phyloP scores from a whole-genome alignment of 371 early-diverging fungal species.

The Apophysomyces elegans region DNA sequence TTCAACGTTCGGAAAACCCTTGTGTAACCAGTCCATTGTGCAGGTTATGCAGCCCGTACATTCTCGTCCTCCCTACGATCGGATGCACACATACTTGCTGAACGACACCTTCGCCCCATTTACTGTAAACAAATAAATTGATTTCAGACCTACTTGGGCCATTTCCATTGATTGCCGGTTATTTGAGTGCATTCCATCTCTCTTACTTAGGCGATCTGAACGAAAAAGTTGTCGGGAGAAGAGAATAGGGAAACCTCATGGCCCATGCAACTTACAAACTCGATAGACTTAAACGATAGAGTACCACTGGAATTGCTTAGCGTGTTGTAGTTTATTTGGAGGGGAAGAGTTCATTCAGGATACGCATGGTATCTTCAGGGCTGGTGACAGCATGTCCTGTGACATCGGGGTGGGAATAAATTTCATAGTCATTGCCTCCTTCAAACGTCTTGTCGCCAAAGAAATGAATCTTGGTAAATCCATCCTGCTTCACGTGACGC shows the following conservation, averaged over 20 bases:
- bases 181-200: too few relatives aligned
- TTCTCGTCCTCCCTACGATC: too few relatives aligned
- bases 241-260: too few relatives aligned
- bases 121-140: slow-evolving; percentile 1
- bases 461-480: slow-evolving; percentile 95
- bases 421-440: slow-evolving; percentile 99
- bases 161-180: too few relatives aligned
- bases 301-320: neutral
- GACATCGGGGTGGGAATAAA: slow-evolving; percentile 85
- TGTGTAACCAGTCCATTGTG: too few relatives aligned
- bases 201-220: too few relatives aligned
- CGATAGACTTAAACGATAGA: neutral
- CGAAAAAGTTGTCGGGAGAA: too few relatives aligned
- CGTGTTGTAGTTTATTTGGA: slow-evolving; percentile 8
- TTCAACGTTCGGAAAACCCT: too few relatives aligned
- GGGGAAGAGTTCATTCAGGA: slow-evolving; percentile 85
- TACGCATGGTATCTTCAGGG: slow-evolving; percentile 92
- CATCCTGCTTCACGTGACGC: slow-evolving; percentile 87
- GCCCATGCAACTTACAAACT: too few relatives aligned
- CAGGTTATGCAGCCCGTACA: too few relatives aligned
- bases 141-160: neutral
- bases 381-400: slow-evolving; percentile 89
- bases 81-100: too few relatives aligned
- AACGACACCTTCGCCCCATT: too few relatives aligned
- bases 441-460: slow-evolving; percentile 99